A percentile compares a stretch with the other conserved stretches of the same genome.
Evolutionary conservation across 140 eudicot genomes (phyloP).

Genomic region (Flaveria floridana): DNA sequence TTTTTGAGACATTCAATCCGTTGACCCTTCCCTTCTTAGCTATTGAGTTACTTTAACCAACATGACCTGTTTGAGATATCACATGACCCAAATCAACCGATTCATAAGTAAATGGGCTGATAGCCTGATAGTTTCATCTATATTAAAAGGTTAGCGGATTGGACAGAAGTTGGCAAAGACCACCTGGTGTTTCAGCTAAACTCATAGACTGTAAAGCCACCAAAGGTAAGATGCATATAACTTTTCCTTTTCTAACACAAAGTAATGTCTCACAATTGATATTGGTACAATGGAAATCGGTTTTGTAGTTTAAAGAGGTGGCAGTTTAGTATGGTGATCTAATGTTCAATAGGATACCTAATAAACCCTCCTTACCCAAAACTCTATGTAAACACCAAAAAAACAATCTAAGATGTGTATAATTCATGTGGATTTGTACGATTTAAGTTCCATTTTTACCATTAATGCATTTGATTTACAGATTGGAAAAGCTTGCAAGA

Average conservation of each 20-base stretch:
- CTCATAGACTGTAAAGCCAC: slow-evolving; percentile 71
- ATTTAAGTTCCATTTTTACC: not conserved
- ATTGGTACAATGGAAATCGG: not conserved
- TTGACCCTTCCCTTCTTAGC: not conserved
- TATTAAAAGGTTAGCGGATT: slow-evolving; percentile 71
- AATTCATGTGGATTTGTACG: not conserved
- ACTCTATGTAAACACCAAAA: not conserved
- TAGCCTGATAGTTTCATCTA: not conserved
- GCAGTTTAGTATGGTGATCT: not conserved
- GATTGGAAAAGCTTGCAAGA: not conserved
- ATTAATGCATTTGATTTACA: not conserved
- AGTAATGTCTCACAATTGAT: not conserved
- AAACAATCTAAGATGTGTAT: not conserved
- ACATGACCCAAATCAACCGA: not conserved
- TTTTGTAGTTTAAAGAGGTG: not conserved
- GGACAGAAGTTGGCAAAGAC: slow-evolving; percentile 99
- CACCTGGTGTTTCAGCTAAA: slow-evolving; percentile 87
- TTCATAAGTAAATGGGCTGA: slow-evolving; percentile 1
- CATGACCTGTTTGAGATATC: not conserved
- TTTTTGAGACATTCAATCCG: not conserved
- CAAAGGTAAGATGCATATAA: slow-evolving; percentile 46
- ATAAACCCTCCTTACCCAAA: not conserved
- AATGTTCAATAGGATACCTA: not conserved
- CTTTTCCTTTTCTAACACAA: not conserved
- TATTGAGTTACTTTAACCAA: not conserved